phyloP scores from a whole-genome alignment of 2,329 filamentous ascomycete species.

The Pseudogymnoascus sp. region DNA sequence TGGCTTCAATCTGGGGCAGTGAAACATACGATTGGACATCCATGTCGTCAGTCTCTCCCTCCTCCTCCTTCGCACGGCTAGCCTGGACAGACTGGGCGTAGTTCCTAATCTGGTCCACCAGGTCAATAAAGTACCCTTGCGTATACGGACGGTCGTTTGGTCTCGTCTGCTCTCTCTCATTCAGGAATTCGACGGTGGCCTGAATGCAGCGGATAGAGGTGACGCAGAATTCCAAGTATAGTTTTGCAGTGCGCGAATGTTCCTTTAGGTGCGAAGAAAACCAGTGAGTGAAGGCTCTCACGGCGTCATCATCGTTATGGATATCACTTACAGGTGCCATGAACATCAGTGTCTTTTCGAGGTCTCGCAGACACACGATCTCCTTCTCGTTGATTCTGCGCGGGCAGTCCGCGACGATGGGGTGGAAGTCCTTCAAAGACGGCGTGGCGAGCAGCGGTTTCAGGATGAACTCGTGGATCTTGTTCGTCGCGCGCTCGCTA shows the following conservation, averaged over 20 bases:
- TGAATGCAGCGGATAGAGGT: constrained; percentile 85
- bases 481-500: constrained; percentile 59
- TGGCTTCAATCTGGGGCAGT: constrained; percentile 4
- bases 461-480: constrained; percentile 73
- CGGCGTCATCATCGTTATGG: constrained; percentile 42
- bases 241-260: constrained; percentile 58
- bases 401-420: constrained; percentile 69
- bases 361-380: constrained; percentile 82
- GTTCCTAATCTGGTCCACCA: constrained; percentile 84
- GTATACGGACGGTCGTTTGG: constrained; percentile 84
- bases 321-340: constrained; percentile 82
- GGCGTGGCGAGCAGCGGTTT: constrained; percentile 67
- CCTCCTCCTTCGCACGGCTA: constrained; percentile 57
- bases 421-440: constrained; percentile 69
- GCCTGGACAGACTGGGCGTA: constrained; percentile 80
- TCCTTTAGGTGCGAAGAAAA: constrained; percentile 59
- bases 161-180: constrained; percentile 77
- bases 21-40: constrained; percentile 48
- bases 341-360: constrained; percentile 88
- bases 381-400: constrained; percentile 73
- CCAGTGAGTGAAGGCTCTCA: constrained; percentile 60
- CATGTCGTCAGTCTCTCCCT: constrained; percentile 46
- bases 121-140: constrained; percentile 93
- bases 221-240: constrained; percentile 83
- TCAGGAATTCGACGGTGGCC: constrained; percentile 76